phyloP scores from a whole-genome alignment of 148 eudicot species.

The Nepenthes mirabilis region DNA sequence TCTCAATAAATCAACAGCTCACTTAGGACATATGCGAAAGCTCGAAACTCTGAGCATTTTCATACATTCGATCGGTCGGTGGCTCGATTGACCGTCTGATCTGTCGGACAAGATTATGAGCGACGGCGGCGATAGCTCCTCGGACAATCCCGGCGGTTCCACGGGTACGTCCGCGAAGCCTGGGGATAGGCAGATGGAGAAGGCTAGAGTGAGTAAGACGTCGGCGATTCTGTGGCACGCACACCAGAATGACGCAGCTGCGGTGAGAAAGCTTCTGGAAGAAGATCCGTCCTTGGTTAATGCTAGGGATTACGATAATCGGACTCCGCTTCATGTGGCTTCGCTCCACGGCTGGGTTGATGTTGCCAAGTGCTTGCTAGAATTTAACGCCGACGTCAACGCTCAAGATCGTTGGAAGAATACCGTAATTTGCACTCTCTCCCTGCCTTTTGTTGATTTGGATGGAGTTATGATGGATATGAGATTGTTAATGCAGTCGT shows the following conservation, averaged over 20 bases:
- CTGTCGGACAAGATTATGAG: conserved; percentile 30
- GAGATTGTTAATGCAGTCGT: not conserved
- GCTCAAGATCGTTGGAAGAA: conserved; percentile 92
- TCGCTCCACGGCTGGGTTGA: conserved; percentile 81
- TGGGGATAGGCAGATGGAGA: conserved; percentile 41
- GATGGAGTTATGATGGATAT: not conserved
- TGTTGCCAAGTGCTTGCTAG: conserved; percentile 56
- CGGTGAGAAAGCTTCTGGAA: conserved; percentile 62
- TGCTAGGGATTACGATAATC: conserved; percentile 68
- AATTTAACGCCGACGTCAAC: conserved; percentile 71
- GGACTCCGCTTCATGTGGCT: conserved; percentile 89
- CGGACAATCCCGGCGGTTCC: conserved; percentile 30
- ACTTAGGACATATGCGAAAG: no score
- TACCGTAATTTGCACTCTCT: conserved; percentile 27
- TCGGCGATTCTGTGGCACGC: conserved; percentile 91
- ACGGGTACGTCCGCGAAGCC: conserved; percentile 15
- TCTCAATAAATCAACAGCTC: no score
- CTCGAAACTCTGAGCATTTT: no score
- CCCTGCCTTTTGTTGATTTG: not conserved
- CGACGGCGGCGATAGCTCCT: conserved; percentile 38
- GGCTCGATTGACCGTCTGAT: not conserved
- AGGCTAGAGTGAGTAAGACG: conserved; percentile 64
- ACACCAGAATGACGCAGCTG: conserved; percentile 63
- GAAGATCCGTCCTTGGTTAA: conserved; percentile 60
- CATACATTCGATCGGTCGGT: no score